These are phyloP conservation scores for Annulohypoxylon stygium DNA, from an alignment of 495 filamentous ascomycete species.

Conservation along the genomic window DNA sequence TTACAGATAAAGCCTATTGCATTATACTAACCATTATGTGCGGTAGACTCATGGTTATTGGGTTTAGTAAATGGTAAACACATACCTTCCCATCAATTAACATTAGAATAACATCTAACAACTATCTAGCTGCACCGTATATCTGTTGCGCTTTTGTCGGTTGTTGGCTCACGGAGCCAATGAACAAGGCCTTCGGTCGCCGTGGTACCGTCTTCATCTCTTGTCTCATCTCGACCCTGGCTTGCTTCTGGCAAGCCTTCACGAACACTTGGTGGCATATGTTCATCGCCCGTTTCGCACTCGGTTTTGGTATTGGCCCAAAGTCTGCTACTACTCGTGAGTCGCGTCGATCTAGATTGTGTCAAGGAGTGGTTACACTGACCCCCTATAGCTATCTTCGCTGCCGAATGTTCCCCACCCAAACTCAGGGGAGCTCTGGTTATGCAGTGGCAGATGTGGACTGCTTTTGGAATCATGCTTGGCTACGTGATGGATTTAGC, in stretches of 20 bases:
- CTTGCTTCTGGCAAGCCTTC: constrained; percentile 84
- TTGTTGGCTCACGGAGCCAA: constrained; percentile 86
- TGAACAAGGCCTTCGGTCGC: constrained; percentile 83
- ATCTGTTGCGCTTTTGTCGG: constrained; percentile 81
- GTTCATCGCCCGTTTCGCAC: constrained; percentile 76
- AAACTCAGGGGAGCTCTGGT: constrained; percentile 77
- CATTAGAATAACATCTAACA: constrained; percentile 19
- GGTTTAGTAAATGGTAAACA: constrained; percentile 72
- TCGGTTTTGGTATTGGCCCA: constrained; percentile 84
- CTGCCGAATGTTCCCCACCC: constrained; percentile 80
- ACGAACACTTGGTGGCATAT: constrained; percentile 80
- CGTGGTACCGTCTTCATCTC: constrained; percentile 84
- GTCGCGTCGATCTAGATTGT: background rate
- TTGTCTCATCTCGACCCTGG: constrained; percentile 62
- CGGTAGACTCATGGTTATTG: constrained; percentile 69
- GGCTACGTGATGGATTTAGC: constrained; percentile 80
- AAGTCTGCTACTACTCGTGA: constrained; percentile 78
- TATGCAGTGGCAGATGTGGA: constrained; percentile 88
- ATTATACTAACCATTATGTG: constrained; percentile 24
- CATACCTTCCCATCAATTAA: constrained; percentile 37
- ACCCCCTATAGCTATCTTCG: constrained; percentile 66
- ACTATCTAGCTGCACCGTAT: constrained; percentile 67
- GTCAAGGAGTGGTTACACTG: background rate
- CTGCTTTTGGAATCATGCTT: constrained; percentile 85
- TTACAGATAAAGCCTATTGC: background rate